Evolutionary conservation across 2,329 filamentous ascomycete species (phyloP), one percentile per base, ranked within the genome.

Genomic region (Pseudogymnoascus pannorum): DNA sequence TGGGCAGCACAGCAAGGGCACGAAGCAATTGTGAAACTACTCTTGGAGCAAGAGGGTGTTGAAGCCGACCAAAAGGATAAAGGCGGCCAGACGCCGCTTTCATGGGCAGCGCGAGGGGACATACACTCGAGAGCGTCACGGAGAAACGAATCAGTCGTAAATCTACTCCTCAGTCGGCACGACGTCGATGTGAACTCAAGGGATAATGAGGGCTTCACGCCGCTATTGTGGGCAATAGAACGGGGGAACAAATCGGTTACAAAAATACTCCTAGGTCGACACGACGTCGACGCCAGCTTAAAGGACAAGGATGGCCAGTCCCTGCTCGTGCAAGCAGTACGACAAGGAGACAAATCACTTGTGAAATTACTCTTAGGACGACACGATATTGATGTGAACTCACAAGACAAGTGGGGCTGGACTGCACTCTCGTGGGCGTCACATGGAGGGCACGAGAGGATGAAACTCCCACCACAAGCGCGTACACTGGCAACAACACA

Each of bases 1-100:
- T 60, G 38, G 38, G 59, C 71, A 61, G 64, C 59, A 57, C 61
- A 18, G 63, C 61, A 67, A 16, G 66, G 67, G 2, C 67, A 67
- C 18, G 62, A 64, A 42, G 67, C 64, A 31, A 62, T 72, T 7
- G 68, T 7, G 14, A 24, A 38, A 16, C 11, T 59, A 8, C 33
- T 42, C n/a, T 11, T 59, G 7, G 29, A 16, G 11, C 22, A 12
- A 14, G 4, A 29, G 5, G 33, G 5, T 5, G 8, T 60, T 12
- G 36, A 59, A 14, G 16, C 35, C 12, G n/a, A 59, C 29, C 5
- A 4, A 9, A 14, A 36, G 14, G 33, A 36, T 16, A 18, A 18
- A 3, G 5, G 9, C 2, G n/a, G 16, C 6, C n/a, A n/a, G 36
- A 33, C 31, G 31, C 8, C 31, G 31, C 31, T 33, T 3, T 9